Percentiles rank a stretch among this genome's conserved stretches.
Conservation (phyloP, 176 grass and related monocot genomes). For the Hordeum marinum region DNA sequence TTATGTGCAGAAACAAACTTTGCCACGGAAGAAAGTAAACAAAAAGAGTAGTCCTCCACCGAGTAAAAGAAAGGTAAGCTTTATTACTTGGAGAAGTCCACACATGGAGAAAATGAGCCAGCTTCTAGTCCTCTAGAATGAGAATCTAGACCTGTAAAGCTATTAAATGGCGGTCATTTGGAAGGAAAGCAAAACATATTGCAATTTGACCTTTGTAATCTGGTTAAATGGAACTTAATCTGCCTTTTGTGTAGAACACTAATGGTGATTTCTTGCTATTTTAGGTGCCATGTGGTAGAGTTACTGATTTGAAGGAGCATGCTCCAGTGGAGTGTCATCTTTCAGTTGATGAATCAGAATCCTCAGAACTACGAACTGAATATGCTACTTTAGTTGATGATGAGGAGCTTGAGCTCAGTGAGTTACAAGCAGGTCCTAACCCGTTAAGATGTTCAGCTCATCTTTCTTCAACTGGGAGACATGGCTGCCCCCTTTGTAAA, state of each 20-base stretch:
- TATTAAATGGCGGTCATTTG: neutral
- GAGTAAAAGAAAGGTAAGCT: constrained; percentile 66
- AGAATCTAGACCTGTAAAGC: neutral
- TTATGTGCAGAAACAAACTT: constrained; percentile 52
- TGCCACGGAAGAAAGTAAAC: constrained; percentile 42
- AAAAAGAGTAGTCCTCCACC: constrained; percentile 40
- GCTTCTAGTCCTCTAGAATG: neutral
- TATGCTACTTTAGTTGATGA: constrained; percentile 62
- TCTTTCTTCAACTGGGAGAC: constrained; percentile 80
- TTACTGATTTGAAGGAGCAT: constrained; percentile 39
- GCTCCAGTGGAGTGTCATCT: constrained; percentile 63
- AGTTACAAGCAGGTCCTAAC: constrained; percentile 87
- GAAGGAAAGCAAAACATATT: neutral
- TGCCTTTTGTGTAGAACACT: neutral
- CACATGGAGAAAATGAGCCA: neutral
- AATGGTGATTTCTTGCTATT: neutral
- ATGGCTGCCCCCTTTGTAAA: constrained; percentile 95
- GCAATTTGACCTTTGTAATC: neutral
- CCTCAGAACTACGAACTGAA: constrained; percentile 46
- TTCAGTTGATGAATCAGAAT: constrained; percentile 53
- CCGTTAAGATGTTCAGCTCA: constrained; percentile 91
- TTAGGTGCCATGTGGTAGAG: constrained; percentile 57
- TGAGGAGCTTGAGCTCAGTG: constrained; percentile 90
- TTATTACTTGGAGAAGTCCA: neutral
- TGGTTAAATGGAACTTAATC: neutral